phyloP scores from a whole-genome alignment of 192 early-diverging fungal species.

The Podila verticillata region DNA sequence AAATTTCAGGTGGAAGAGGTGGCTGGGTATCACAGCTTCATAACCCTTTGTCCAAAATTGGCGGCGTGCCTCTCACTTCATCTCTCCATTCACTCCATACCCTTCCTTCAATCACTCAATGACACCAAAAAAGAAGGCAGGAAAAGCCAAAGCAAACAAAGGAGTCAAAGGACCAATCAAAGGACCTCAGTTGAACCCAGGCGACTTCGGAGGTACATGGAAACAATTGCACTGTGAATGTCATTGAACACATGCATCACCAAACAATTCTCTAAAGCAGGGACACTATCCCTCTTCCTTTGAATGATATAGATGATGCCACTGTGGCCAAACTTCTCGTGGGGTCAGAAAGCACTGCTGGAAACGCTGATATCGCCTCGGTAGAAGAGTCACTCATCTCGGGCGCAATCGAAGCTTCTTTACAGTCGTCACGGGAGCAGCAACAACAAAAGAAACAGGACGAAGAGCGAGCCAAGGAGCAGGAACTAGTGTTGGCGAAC shows the following conservation, averaged over 20 bases:
- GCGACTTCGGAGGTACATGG: neutral
- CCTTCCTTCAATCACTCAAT: slow-evolving; percentile 6
- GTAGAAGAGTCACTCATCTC: slow-evolving; percentile 20
- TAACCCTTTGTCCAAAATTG: too few relatives aligned
- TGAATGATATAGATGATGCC: slow-evolving; percentile 11
- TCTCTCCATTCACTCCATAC: too few relatives aligned
- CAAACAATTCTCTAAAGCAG: neutral
- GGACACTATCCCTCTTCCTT: neutral
- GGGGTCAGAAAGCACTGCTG: slow-evolving; percentile 2
- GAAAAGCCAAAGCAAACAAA: slow-evolving; percentile 11
- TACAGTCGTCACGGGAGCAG: slow-evolving; percentile 5
- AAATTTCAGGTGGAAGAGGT: too few relatives aligned
- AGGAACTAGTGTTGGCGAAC: neutral
- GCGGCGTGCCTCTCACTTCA: neutral
- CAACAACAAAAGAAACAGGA: neutral
- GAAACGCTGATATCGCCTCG: slow-evolving; percentile 10
- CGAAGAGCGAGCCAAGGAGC: neutral
- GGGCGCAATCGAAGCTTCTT: slow-evolving; percentile 18
- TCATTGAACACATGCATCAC: neutral
- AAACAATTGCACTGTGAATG: neutral
- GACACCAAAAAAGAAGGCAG: slow-evolving; percentile 23
- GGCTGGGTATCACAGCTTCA: too few relatives aligned
- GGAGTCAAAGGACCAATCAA: neutral
- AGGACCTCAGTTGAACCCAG: neutral
- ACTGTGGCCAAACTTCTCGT: slow-evolving; percentile 12